Base-by-base conservation (phyloP, 2,329 filamentous ascomycete species). In the Aureobasidium musti region DNA sequence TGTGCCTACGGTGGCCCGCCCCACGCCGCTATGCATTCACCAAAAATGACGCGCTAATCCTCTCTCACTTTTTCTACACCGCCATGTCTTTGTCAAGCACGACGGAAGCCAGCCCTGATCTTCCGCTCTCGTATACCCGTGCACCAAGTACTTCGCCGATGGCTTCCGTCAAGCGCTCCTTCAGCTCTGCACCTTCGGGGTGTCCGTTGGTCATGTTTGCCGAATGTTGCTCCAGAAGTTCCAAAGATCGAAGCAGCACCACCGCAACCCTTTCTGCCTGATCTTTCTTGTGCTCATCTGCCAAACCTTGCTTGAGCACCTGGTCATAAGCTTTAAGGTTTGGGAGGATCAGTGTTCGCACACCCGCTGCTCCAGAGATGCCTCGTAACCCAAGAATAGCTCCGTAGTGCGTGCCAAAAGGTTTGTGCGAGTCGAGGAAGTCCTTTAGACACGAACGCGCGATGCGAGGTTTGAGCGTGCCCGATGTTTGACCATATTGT, bases 391-490 rank as follows among this genome's bases (percentile, higher is more conserved):
- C 94, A 35, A 88, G 85, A 26, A 99, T 84, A 7, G 94, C 92
- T 52, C 95, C 95, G 75, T 95, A 99, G 73, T 97, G 91, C 1
- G 94, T 89, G 1, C 91, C 87, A 0, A 92, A 86, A 0, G 92
- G 88, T 74, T 93, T 92, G 50, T 88, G 87, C 0, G 92, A 91
- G 73, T 97, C 93, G 35, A 99, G 85, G 77, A 97, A 94, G 73
- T 90, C 88, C 79, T 97, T 97, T 39, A 98, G 85, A 74, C 92
- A 97, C 0, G 93, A 95, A n/a, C 95, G 86, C 4, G 92, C 93
- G 35, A 99, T 88, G 70, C 96, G 91, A 2, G 93, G 89, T 67
- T 92, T 91, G 30, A 98, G 86, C 17, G 92, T 89, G 50, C 90
- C 88, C 67, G 93, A 96, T 5, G 88, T 89, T 30, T 88, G 84